Evolutionary conservation across 441 rosid species (phyloP).

Genomic region (Syzygium syzygioides): DNA sequence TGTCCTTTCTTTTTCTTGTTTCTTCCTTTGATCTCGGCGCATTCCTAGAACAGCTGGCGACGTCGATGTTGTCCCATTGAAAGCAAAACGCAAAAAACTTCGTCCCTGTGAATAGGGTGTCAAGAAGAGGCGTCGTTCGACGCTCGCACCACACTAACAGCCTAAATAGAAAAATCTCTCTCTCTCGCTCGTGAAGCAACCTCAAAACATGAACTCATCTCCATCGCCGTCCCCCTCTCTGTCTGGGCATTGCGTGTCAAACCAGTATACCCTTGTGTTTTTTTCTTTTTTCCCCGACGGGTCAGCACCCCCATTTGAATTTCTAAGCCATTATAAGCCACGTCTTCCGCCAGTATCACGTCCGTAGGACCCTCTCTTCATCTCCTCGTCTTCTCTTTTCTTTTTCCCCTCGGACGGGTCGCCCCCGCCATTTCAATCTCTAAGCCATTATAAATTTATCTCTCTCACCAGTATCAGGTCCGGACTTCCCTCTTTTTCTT

Average conservation of each 20-base stretch:
- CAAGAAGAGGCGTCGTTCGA: background rate
- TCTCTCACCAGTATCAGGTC: background rate
- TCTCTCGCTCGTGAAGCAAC: background rate
- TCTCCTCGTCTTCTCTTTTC: background rate
- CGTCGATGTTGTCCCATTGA: background rate
- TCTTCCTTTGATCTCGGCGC: background rate
- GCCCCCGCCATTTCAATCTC: no score
- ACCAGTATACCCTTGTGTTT: background rate
- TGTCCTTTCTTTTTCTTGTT: background rate
- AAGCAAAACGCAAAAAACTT: background rate
- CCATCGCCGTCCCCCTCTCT: background rate
- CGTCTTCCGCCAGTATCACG: background rate
- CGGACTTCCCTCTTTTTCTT: background rate
- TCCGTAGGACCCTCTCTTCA: background rate
- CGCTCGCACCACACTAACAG: background rate
- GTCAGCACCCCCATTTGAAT: background rate
- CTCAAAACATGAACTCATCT: background rate
- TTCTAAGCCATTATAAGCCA: background rate
- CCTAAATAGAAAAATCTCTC: background rate
- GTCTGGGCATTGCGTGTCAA: background rate
- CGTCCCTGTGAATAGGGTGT: background rate
- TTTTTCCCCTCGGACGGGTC: background rate
- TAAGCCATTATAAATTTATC: background rate
- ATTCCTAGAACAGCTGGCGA: background rate
- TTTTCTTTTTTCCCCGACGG: background rate